Conservation (phyloP, 2,329 filamentous ascomycete genomes). For the Xylaria sp. region DNA sequence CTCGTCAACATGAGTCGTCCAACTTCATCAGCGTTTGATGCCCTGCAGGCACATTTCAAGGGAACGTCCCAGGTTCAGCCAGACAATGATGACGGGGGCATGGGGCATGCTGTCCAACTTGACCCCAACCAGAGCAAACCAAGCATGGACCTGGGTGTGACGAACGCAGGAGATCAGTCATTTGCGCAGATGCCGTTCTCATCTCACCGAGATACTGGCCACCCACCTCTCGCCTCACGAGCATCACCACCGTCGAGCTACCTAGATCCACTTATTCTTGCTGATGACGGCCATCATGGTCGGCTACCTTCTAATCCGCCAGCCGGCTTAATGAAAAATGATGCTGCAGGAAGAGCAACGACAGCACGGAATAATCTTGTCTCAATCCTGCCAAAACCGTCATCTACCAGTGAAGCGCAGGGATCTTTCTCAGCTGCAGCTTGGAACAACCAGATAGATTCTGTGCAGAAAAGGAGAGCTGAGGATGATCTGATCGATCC, state of each 20-base stretch:
- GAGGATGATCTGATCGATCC: constrained; percentile 25
- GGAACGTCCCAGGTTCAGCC: constrained; percentile 8
- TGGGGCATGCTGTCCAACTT: background rate
- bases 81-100: background rate
- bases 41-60: constrained; percentile 44
- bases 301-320: background rate
- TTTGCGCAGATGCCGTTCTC: background rate
- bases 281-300: constrained; percentile 22
- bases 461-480: constrained; percentile 8
- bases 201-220: background rate
- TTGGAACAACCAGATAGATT: constrained; percentile 6
- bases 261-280: constrained; percentile 29
- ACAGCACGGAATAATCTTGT: constrained; percentile 1
- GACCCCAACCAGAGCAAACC: constrained; percentile 12
- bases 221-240: constrained; percentile 2
- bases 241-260: constrained; percentile 23
- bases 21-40: constrained; percentile 41
- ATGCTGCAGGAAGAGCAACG: background rate
- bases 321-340: background rate
- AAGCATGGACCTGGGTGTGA: background rate
- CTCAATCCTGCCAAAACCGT: constrained; percentile 29
- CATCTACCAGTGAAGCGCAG: background rate
- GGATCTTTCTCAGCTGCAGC: background rate
- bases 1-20: constrained; percentile 40
- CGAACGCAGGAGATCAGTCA: background rate